A percentile compares a stretch with the other conserved stretches of the same genome.
Evolutionary conservation across 2,329 filamentous ascomycete species (phyloP).

Genomic region (Bipolaris bicolor): DNA sequence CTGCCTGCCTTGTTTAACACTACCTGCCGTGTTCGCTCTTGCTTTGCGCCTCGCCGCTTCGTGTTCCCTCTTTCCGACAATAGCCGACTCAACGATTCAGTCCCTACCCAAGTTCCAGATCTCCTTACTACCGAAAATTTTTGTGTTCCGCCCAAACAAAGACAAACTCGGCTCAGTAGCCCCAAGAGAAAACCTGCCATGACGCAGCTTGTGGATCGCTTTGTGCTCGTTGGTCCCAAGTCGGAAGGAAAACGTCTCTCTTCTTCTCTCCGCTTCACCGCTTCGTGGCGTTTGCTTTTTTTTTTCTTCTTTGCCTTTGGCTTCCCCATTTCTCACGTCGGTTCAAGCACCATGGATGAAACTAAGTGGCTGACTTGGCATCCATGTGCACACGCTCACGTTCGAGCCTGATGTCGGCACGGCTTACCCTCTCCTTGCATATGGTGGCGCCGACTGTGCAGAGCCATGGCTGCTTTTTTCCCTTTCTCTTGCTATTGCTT

Average conservation of each 20-base stretch:
- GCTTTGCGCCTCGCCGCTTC: neutral
- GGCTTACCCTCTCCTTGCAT: slow-evolving; percentile 18
- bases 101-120: slow-evolving; percentile 16
- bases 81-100: slow-evolving; percentile 35
- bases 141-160: slow-evolving; percentile 20
- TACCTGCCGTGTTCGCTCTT: slow-evolving; percentile 23
- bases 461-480: neutral
- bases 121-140: slow-evolving; percentile 22
- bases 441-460: slow-evolving; percentile 10
- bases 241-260: slow-evolving; percentile 4
- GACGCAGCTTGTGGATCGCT: slow-evolving; percentile 31
- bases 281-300: slow-evolving; percentile 36
- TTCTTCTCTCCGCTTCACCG: slow-evolving; percentile 38
- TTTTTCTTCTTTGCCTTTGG: slow-evolving; percentile 21
- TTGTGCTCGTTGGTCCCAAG: slow-evolving; percentile 1
- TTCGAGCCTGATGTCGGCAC: slow-evolving; percentile 14
- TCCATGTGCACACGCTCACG: slow-evolving; percentile 2
- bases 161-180: slow-evolving; percentile 25
- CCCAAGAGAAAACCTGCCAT: slow-evolving; percentile 21
- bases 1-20: too few relatives aligned
- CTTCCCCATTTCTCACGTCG: slow-evolving; percentile 25
- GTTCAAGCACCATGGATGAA: slow-evolving; percentile 12
- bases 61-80: slow-evolving; percentile 13
- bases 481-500: neutral
- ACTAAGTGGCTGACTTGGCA: slow-evolving; percentile 17